Evolutionary conservation across 1,139 yeast species (phyloP), one percentile per base, ranked within the genome.

Genomic region (Arxiozyma bovina): DNA sequence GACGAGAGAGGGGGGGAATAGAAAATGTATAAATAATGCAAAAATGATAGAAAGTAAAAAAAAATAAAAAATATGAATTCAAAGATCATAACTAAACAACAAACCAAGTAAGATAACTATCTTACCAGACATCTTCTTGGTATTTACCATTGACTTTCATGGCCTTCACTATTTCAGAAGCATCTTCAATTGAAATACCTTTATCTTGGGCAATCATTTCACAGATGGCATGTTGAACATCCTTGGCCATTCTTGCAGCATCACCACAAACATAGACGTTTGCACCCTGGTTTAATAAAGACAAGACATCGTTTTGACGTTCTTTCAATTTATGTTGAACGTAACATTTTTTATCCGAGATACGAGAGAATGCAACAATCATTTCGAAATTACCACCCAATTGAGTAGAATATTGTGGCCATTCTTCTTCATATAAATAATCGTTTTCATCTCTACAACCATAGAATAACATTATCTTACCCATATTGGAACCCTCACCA

Each of bases 201-300:
- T 71, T 71, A 27, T 82, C 82, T 57, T 79, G 71, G 50, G 83
- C 73, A 54, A 91, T 71, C 57, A 93, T 83, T 60, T 78, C 76
- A 25, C 78, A 77, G 58, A 93, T 76, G 2, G 95, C 77, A 50
- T 77, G 73, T 66, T 87, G 93, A n/a, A 93, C 99, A 68, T 90
- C 96, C 72, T 95, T 85, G 2, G 99, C 97, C 99, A 93, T 93
- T 63, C 81, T 82, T 50, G 87, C 81, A 40, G 99, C 98, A 74
- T 93, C 98, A 67, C 99, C 99, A 77, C 99, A 93, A 38, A 93
- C 96, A 69, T 93, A 93, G 60, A 93, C 79, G 69, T 83, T 86
- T 0, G 96, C 97, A 54, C 96, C 97, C 42, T 78, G 73, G 56
- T 78, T 75, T 54, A 93, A 72, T 58, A 91, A 74, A 53, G 78